A percentile compares a stretch with the other conserved stretches of the same genome.
These are phyloP conservation scores for Bertia moriformis DNA, from an alignment of 2,329 filamentous ascomycete genomes.

Conservation along the genomic window DNA sequence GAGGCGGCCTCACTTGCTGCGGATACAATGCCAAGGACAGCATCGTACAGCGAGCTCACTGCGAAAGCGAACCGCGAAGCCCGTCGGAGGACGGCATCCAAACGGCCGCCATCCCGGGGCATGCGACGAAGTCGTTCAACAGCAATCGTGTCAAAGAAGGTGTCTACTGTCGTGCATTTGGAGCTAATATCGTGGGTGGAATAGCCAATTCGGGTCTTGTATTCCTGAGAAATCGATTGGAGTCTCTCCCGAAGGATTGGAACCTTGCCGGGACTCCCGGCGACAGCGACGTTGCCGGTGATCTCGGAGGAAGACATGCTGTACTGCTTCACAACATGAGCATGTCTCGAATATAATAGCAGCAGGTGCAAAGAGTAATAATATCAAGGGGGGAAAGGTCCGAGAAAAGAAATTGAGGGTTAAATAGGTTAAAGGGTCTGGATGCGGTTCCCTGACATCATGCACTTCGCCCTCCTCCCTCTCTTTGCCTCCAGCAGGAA, in stretches of 20 bases:
- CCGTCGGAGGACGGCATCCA: neutral
- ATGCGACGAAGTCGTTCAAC: neutral
- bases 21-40: neutral
- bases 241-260: neutral
- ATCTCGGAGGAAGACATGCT: too few species aligned
- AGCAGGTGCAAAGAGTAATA: too few species aligned
- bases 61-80: neutral
- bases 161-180: neutral
- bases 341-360: too few species aligned
- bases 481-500: too few species aligned
- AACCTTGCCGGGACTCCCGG: neutral
- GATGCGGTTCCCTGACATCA: too few species aligned
- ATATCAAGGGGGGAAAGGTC: too few species aligned
- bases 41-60: neutral
- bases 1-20: neutral
- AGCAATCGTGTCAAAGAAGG: neutral
- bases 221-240: neutral
- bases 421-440: too few species aligned
- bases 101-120: neutral
- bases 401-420: too few species aligned
- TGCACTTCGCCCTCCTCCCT: too few species aligned
- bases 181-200: neutral
- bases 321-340: too few species aligned
- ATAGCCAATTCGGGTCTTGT: neutral
- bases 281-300: too few species aligned